A percentile compares a stretch with the other conserved stretches of the same genome.
Conservation (phyloP, 2,329 filamentous ascomycete genomes). For the Penicillium italicum region DNA sequence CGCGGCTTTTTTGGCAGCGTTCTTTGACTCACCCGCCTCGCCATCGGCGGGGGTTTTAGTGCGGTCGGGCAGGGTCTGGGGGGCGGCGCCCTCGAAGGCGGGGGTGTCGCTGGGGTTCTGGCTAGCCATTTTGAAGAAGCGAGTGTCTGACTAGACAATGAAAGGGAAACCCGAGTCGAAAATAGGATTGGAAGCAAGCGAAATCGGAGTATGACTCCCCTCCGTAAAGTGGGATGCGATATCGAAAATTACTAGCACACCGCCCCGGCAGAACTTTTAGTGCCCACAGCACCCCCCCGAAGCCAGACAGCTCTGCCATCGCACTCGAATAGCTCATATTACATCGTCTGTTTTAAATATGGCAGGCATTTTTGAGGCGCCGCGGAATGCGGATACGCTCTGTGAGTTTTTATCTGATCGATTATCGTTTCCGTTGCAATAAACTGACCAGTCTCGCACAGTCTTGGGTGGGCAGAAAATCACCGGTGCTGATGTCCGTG, state of each 20-base stretch:
- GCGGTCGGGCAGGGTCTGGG: slow-evolving; percentile 40
- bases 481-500: slow-evolving; percentile 90
- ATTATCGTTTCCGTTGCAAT: slow-evolving; percentile 7
- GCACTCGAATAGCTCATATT: slow-evolving; percentile 21
- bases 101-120: slow-evolving; percentile 29
- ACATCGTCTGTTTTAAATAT: slow-evolving; percentile 50
- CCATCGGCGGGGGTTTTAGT: slow-evolving; percentile 40
- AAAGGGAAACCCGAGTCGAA: slow-evolving; percentile 14
- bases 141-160: slow-evolving; percentile 20
- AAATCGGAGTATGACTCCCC: slow-evolving; percentile 23
- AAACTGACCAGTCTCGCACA: slow-evolving; percentile 42
- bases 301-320: slow-evolving; percentile 32
- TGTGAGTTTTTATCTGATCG: slow-evolving; percentile 52
- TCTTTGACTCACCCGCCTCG: slow-evolving; percentile 34
- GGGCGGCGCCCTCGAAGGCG: slow-evolving; percentile 22
- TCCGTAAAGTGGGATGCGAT: slow-evolving; percentile 40
- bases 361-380: slow-evolving; percentile 94
- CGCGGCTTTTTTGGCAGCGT: slow-evolving; percentile 48
- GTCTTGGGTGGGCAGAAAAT: slow-evolving; percentile 97
- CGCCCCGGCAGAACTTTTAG: slow-evolving; percentile 46
- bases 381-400: slow-evolving; percentile 84
- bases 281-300: slow-evolving; percentile 27
- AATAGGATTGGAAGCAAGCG: slow-evolving; percentile 15
- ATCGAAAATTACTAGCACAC: slow-evolving; percentile 30
- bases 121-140: slow-evolving; percentile 31